phyloP scores from a whole-genome alignment of 768 basidiomycete genomes.

The Albatrellus ellisii region DNA sequence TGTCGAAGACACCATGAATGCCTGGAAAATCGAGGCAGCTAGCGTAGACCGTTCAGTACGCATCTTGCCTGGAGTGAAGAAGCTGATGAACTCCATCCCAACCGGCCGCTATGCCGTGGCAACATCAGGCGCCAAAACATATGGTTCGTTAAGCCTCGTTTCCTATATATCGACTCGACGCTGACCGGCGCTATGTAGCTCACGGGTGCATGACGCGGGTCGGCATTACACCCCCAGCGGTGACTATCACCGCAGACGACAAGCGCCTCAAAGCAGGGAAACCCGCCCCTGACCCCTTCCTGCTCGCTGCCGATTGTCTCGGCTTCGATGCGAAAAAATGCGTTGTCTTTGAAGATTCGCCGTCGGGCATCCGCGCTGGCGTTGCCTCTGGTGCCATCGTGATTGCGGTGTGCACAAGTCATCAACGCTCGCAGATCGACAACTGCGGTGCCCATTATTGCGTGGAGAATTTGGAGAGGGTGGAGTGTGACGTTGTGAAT shows the following conservation, averaged over 20 bases:
- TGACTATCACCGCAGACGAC: conserved; percentile 70
- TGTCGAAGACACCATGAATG: conserved; percentile 21
- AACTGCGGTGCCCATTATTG: conserved; percentile 42
- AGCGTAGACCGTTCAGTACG: conserved; percentile 49
- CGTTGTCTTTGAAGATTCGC: conserved; percentile 69
- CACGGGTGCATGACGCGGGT: conserved; percentile 61
- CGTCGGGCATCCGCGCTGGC: conserved; percentile 51
- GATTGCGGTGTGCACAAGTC: conserved; percentile 63
- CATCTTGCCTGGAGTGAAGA: conserved; percentile 58
- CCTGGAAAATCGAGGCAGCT: conserved; percentile 44
- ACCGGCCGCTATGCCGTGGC: conserved; percentile 58
- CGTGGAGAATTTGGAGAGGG: conserved; percentile 38
- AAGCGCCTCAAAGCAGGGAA: conserved; percentile 55
- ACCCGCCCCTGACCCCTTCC: conserved; percentile 50
- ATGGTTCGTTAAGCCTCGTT: conserved; percentile 27
- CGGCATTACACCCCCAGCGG: conserved; percentile 49
- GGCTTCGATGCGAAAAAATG: conserved; percentile 45
- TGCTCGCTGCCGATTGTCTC: conserved; percentile 46
- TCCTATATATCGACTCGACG: conserved; percentile 1
- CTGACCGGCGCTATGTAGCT: conserved; percentile 23
- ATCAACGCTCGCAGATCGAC: conserved; percentile 41
- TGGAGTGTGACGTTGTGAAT: conserved; percentile 27
- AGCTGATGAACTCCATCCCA: conserved; percentile 53
- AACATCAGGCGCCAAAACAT: conserved; percentile 62
- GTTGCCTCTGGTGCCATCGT: conserved; percentile 65